Percentiles rank a stretch among this genome's conserved stretches.
Evolutionary conservation across 2,329 filamentous ascomycete species (phyloP).

Genomic region (Ceratocystis colombiana): DNA sequence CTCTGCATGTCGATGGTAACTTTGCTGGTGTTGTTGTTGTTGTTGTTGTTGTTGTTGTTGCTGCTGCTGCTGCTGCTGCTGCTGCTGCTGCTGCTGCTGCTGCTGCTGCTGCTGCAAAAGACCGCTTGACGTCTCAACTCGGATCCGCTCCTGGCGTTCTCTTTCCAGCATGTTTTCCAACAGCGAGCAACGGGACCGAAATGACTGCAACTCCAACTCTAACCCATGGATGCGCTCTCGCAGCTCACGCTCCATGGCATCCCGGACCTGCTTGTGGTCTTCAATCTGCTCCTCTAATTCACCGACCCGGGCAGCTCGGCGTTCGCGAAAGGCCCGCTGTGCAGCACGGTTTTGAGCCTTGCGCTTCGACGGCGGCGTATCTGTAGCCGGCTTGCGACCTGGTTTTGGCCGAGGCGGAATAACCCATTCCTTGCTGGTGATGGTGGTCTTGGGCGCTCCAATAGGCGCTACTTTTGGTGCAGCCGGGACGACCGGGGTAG

Average conservation of each 20-base stretch:
- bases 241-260: conserved; percentile 48
- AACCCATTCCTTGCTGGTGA: conserved; percentile 78
- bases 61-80: conserved; percentile 30
- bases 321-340: conserved; percentile 80
- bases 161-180: conserved; percentile 55
- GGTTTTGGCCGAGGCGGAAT: conserved; percentile 78
- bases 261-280: conserved; percentile 47
- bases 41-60: conserved; percentile 26
- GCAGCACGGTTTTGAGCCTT: conserved; percentile 91
- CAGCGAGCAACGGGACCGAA: conserved; percentile 50
- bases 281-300: conserved; percentile 61
- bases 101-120: conserved; percentile 32
- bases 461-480: conserved; percentile 25
- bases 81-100: conserved; percentile 21
- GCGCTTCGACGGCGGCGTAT: conserved; percentile 84
- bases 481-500: conserved; percentile 10
- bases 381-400: conserved; percentile 84
- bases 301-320: conserved; percentile 72
- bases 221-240: conserved; percentile 49
- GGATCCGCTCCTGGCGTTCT: conserved; percentile 43
- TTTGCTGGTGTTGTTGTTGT: conserved; percentile 27
- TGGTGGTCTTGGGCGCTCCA: conserved; percentile 43
- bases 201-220: conserved; percentile 56
- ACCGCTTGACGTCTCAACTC: conserved; percentile 37
- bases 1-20: conserved; percentile 28